A percentile compares a stretch with the other conserved stretches of the same genome.
Evolutionary conservation across 2,329 filamentous ascomycete species (phyloP).

Genomic region (Penicillium brasilianum): DNA sequence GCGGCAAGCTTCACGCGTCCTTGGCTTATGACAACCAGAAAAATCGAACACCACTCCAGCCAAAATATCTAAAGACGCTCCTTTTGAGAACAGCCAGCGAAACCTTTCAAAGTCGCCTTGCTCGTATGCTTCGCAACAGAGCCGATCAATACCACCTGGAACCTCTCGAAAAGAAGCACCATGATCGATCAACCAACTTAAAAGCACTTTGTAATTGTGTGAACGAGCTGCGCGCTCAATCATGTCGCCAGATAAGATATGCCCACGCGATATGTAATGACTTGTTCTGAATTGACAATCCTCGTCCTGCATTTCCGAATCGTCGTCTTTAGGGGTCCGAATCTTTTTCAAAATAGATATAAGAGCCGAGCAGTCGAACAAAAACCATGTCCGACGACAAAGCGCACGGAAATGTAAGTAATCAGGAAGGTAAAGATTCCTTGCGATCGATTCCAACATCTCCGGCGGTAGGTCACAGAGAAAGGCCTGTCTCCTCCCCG

Average conservation of each 20-base stretch:
- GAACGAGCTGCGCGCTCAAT: constrained; percentile 12
- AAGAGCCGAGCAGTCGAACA: constrained; percentile 8
- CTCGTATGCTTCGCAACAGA: constrained; percentile 11
- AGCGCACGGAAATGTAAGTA: constrained; percentile 18
- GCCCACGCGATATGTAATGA: neutral
- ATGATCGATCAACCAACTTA: constrained; percentile 15
- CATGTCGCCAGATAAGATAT: constrained; percentile 5
- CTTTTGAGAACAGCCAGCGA: constrained; percentile 12
- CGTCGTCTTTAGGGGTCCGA: neutral
- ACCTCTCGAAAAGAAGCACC: constrained; percentile 16
- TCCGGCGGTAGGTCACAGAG: constrained; percentile 9
- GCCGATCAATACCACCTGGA: constrained; percentile 13
- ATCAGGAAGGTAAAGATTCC: constrained; percentile 15
- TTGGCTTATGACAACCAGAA: neutral
- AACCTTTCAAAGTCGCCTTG: constrained; percentile 10
- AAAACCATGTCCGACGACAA: constrained; percentile 12
- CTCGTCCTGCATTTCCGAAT: neutral
- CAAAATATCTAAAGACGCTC: constrained; percentile 13
- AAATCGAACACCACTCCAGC: constrained; percentile 9
- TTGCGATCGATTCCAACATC: constrained; percentile 16
- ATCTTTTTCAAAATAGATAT: constrained; percentile 10
- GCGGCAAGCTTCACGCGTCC: neutral
- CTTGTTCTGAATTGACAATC: neutral
- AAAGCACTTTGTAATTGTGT: constrained; percentile 9
- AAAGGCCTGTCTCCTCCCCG: neutral